Base-by-base conservation (phyloP, 2,329 filamentous ascomycete species). In the Fusarium sp. region DNA sequence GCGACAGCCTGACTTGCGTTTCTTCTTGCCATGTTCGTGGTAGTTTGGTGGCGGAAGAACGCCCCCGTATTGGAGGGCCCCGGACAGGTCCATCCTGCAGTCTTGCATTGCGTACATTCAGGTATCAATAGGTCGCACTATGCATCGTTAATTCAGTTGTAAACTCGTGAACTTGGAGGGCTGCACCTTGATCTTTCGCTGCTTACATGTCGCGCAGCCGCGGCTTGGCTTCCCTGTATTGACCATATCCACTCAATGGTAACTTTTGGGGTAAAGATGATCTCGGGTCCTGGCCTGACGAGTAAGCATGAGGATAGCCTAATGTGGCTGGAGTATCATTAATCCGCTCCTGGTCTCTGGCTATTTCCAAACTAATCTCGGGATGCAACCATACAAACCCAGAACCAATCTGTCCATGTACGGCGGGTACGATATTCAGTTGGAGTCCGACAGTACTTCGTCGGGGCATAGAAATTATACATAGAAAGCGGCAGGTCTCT, bases 151-250 rank as follows among this genome's bases (percentile, higher is more conserved):
- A 22, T 18, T 12, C 6, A 6, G 6, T 49, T 0, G 16, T 22
- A 6, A 16, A 12, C 15, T 7, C 1, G 3, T 10, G 6, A n/a
- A 5, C 18, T 10, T 11, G 4, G 3, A n/a, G 18, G 4, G 34
- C 14, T 27, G 42, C 30, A 73, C 72, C 60, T 73, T 74, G 6
- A 73, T 63, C 24, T 73, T 74, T 6, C 72, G 25, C 20, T 66
- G 60, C 51, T 70, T 74, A 15, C 72, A 74, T 1, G 62, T 67
- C 14, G 72, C 52, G 25, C 72, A 74, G 11, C 50, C 72, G 25
- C 61, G 62, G 6, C 72, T 74, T 10, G 70, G 72, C 16, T 60
- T 71, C 12, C 72, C 72, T 5, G 70, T 55, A 34, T 72, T 72
- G 8, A 60, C 70, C 69, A 72, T 73, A 8, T 2, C n/a, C 29